Base-by-base conservation (phyloP, 768 basidiomycete species). In the Holtermannia corniformis region DNA sequence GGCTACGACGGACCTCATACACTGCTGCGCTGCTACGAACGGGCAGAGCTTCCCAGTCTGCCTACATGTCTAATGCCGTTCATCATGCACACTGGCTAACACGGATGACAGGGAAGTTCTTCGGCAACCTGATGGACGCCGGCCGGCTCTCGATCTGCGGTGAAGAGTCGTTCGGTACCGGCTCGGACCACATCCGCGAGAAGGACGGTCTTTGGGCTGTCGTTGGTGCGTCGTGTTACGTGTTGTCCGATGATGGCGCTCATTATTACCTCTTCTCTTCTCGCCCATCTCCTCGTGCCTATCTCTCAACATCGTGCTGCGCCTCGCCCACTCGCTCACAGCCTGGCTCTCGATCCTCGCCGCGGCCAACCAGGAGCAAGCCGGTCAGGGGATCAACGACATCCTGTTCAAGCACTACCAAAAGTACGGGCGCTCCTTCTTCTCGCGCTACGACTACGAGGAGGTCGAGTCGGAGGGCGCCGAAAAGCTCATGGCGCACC, bases 131-230 rank as follows among this genome's bases (percentile, higher is more conserved):
- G 63, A 99, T 99, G 95, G 95, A 99, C 71, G 95, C 95, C 19
- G 93, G 92, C 0, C 80, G 89, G 42, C 80, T 99, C 47, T 96
- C 93, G 47, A 97, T 99, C 69, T 99, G 95, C 66, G 95, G 95
- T 52, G 95, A 99, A 72, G 95, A 99, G 75, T 92, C 89, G 3
- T 99, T 99, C 72, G 95, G 95, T 52, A 99, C 95, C 5, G 95
- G 95, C n/a, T 97, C 93, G 13, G 95, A 99, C 74, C 95, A 99
- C 74, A 93, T 99, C 64, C 87, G 95, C 56, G 95, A 99, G 78
- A 99, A 99, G 79, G 95, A 99, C 64, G 95, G 95, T 59, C 76
- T 99, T 44, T 99, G 95, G 95, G 95, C 95, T 46, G 79, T 99
- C 59, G 78, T 96, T 43, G 92, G 90, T 87, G 59, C 69, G 87